These are phyloP conservation scores for Cercospora canescens DNA, from an alignment of 2,329 filamentous ascomycete genomes.

Conservation along the genomic window DNA sequence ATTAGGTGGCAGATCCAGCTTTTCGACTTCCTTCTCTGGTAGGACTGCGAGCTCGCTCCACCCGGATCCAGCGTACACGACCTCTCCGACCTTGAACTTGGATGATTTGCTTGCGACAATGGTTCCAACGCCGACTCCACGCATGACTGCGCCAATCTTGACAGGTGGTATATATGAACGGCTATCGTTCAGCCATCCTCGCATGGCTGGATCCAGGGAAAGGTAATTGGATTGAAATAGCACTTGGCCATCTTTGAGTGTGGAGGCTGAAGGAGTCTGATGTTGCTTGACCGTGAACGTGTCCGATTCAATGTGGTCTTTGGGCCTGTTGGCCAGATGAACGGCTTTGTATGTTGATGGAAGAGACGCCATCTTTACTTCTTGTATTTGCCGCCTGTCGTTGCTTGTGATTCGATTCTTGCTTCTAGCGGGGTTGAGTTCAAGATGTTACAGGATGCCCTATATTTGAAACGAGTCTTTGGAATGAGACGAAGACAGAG, in stretches of 20 bases:
- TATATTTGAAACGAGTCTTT: too few relatives aligned
- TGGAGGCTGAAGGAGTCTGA: constrained; percentile 18
- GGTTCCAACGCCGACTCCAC: constrained; percentile 38
- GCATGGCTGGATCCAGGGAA: constrained; percentile 56
- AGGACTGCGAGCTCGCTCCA: constrained; percentile 48
- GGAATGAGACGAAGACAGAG: too few relatives aligned
- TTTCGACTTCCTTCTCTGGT: constrained; percentile 23
- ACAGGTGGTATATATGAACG: constrained; percentile 51
- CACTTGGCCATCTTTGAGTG: constrained; percentile 41
- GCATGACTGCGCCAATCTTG: constrained; percentile 43
- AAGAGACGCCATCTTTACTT: constrained; percentile 4
- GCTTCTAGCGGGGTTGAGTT: too few relatives aligned
- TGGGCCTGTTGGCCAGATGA: constrained; percentile 28
- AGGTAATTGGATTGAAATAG: constrained; percentile 50
- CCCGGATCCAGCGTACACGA: constrained; percentile 35
- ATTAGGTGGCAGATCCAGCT: constrained; percentile 25
- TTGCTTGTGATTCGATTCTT: neutral
- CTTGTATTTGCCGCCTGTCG: neutral
- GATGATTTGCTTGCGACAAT: constrained; percentile 40
- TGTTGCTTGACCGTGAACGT: constrained; percentile 27
- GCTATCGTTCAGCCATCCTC: constrained; percentile 50
- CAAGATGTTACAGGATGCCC: too few relatives aligned
- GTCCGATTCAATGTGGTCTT: constrained; percentile 25
- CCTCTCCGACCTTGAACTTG: constrained; percentile 36
- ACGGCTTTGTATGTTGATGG: constrained; percentile 26